Conservation (phyloP, 2,329 filamentous ascomycete species). For the Aaosphaeria pasadenensis region DNA sequence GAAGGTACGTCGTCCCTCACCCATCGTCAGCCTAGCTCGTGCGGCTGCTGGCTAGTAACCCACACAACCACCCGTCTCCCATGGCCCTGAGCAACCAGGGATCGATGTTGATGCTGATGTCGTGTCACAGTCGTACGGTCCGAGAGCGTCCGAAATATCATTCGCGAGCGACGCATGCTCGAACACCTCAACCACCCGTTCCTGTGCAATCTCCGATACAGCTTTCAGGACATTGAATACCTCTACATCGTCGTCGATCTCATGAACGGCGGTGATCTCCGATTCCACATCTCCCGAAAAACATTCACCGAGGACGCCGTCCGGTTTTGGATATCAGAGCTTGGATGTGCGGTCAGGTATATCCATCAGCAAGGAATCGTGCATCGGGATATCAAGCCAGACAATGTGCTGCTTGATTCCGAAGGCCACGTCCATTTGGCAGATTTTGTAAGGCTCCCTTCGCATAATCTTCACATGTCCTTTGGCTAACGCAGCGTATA, state of each 20-base stretch:
- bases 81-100: constrained; percentile 3
- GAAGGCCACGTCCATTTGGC: constrained; percentile 84
- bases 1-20: constrained; percentile 63
- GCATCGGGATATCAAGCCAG: constrained; percentile 42
- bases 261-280: constrained; percentile 94
- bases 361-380: constrained; percentile 43
- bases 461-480: constrained; percentile 31
- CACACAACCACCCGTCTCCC: constrained; percentile 5
- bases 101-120: constrained; percentile 17
- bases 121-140: constrained; percentile 77
- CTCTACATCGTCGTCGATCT: constrained; percentile 97
- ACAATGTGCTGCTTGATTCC: constrained; percentile 41
- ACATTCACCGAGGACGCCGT: constrained; percentile 97
- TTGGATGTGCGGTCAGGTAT: constrained; percentile 78
- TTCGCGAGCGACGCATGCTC: constrained; percentile 94
- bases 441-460: constrained; percentile 72
- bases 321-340: constrained; percentile 92
- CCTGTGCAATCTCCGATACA: constrained; percentile 96
- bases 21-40: neutral
- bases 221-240: constrained; percentile 98
- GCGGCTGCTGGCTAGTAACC: neutral
- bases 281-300: constrained; percentile 97
- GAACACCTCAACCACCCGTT: constrained; percentile 98
- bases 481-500: constrained; percentile 33
- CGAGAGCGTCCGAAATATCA: constrained; percentile 97